Percentiles rank a stretch among this genome's conserved stretches.
phyloP scores from a whole-genome alignment of 2,329 filamentous ascomycete genomes.

The Chaetomium olivaceum region DNA sequence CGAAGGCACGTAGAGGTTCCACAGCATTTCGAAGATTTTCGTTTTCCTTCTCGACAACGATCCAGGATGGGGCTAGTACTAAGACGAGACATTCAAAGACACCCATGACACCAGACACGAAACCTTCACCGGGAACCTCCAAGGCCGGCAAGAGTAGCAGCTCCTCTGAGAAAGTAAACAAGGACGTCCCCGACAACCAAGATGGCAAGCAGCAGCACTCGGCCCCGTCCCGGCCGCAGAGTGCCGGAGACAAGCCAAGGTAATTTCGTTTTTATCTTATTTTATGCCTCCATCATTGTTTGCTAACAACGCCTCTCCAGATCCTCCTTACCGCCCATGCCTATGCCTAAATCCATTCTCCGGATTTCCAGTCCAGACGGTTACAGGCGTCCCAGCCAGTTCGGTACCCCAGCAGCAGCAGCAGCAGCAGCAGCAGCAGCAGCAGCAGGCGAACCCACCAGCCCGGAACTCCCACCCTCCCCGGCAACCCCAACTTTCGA shows the following conservation, averaged over 20 bases:
- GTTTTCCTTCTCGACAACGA: conserved; percentile 26
- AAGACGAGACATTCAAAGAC: conserved; percentile 33
- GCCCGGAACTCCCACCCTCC: conserved; percentile 12
- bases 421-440: conserved; percentile 16
- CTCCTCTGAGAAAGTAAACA: conserved; percentile 30
- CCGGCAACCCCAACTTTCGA: neutral
- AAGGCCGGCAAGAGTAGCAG: conserved; percentile 27
- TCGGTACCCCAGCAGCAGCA: conserved; percentile 19
- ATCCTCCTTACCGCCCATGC: conserved; percentile 7
- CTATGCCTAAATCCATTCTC: conserved; percentile 33
- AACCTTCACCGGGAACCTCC: conserved; percentile 18
- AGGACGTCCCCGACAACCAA: conserved; percentile 13
- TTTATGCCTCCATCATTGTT: neutral
- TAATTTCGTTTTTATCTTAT: neutral
- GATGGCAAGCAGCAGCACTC: conserved; percentile 19
- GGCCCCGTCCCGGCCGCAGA: conserved; percentile 7
- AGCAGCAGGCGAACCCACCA: conserved; percentile 18
- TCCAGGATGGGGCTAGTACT: conserved; percentile 25
- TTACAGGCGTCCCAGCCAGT: conserved; percentile 21
- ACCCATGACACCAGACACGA: conserved; percentile 23
- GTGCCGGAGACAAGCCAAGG: conserved; percentile 24
- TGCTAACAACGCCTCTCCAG: conserved; percentile 6
- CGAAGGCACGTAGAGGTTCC: conserved; percentile 34
- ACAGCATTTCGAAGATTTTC: conserved; percentile 30
- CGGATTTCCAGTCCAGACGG: conserved; percentile 33